Conservation (phyloP, 1,284 basidiomycete genomes). For the Prillingera fragicola region DNA sequence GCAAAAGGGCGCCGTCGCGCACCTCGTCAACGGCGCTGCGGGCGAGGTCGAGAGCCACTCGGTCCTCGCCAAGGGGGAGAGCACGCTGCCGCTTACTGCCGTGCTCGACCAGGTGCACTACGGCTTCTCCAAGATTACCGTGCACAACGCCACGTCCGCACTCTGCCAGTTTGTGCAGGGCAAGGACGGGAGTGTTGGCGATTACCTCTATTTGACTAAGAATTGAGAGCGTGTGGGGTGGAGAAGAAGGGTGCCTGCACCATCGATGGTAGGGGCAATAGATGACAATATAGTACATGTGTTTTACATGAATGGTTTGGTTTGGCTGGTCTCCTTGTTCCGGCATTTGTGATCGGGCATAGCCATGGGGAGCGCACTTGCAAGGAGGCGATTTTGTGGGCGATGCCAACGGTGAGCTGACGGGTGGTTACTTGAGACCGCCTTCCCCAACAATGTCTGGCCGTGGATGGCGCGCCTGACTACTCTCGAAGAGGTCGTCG, state of each 20-base stretch:
- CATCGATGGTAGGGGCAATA: too few species aligned
- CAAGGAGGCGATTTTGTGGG: constrained; percentile 28
- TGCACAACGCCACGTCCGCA: constrained; percentile 32
- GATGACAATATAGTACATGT: too few species aligned
- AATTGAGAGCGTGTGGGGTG: neutral
- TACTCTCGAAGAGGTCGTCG: constrained; percentile 15
- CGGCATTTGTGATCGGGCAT: too few species aligned
- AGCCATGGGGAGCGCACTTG: too few species aligned
- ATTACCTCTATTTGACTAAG: constrained; percentile 24
- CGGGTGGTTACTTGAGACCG: constrained; percentile 31
- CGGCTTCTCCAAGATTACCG: constrained; percentile 32
- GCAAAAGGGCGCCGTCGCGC: constrained; percentile 14
- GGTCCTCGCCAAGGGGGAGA: constrained; percentile 12
- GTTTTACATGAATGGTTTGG: too few species aligned
- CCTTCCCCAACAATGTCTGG: constrained; percentile 24
- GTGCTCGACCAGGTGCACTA: constrained; percentile 31
- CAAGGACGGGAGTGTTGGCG: constrained; percentile 21
- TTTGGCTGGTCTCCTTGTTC: too few species aligned
- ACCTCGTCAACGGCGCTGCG: constrained; percentile 39
- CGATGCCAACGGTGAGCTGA: constrained; percentile 25
- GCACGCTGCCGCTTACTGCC: constrained; percentile 11
- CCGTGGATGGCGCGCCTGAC: constrained; percentile 20
- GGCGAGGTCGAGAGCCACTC: constrained; percentile 43
- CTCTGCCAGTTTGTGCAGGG: constrained; percentile 25
- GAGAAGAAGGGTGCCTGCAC: too few species aligned